phyloP scores from a whole-genome alignment of 225 moss, liverwort and hornwort genomes.

The Thuidium tamariscinum region DNA sequence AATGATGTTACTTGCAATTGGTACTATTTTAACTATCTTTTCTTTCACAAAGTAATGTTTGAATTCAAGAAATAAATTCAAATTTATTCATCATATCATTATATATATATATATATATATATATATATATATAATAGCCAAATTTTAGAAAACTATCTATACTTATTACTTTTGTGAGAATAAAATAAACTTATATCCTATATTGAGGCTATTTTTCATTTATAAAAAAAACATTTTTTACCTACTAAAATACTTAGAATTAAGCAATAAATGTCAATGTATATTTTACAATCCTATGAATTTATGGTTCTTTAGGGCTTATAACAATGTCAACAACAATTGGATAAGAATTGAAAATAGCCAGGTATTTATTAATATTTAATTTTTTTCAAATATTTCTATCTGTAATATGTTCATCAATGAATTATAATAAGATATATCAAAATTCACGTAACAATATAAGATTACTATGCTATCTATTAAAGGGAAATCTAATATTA shows the following conservation, averaged over 20 bases:
- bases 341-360: background rate
- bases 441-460: accelerated
- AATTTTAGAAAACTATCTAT: background rate
- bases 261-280: accelerated
- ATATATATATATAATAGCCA: too few relatives aligned
- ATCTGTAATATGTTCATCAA: background rate
- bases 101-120: too few relatives aligned
- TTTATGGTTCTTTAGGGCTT: background rate
- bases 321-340: background rate
- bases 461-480: background rate
- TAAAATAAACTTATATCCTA: too few relatives aligned
- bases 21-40: background rate
- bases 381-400: background rate
- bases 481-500: background rate
- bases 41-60: background rate
- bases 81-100: too few relatives aligned
- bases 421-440: background rate
- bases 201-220: accelerated
- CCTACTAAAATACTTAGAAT: background rate
- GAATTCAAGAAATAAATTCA: too few relatives aligned
- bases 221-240: too few relatives aligned
- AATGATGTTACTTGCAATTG: background rate
- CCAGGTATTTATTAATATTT: background rate
- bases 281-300: background rate
- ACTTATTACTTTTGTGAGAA: too few relatives aligned